Base-by-base conservation (phyloP, 2,329 filamentous ascomycete genomes). In the Chrysosporium queenslandicum region DNA sequence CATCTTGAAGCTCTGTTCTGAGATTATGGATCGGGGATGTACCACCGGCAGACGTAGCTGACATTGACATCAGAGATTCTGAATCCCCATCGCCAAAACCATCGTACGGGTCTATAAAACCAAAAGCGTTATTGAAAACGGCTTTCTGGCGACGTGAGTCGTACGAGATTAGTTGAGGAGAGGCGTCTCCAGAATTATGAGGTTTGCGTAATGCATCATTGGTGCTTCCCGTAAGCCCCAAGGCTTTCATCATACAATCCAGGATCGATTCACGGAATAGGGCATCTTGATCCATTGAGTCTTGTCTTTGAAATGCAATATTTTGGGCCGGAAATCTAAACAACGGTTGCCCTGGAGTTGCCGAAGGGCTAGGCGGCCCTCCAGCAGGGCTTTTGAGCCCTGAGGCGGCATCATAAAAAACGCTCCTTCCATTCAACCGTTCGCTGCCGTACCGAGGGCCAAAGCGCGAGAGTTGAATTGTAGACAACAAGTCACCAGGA, bases 171-270 rank as follows among this genome's bases (percentile, higher is more conserved):
- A 97, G 74, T 29, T 84, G 80, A 1, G 92, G 92, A 1, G 92
- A 97, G 7, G 81, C 85, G 59, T 96, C 90, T 0, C 83, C 82
- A 0, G 92, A 96, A 46, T 83, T 60, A 41, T 66, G 82, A 0
- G 77, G 73, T 59, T 85, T 86, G 45, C 79, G 78, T 0, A 85
- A 74, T 0, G 78, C 75, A 53, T 83, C 80, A 32, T 82, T 82
- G 2, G 77, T 78, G 29, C 82, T 81, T 18, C 64, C 62, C 1
- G 83, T 85, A 52, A 98, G 72, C 0, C 92, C 92, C 55, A 98
- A 85, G 0, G 89, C 86, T 64, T 91, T 96, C 69, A 95, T 91
- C 72, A 98, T 94, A 64, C 92, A 97, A 59, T 95, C 88, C 20
- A 97, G 72, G 14, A 98, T 88, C 0, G 89, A 94, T 54, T 88